phyloP scores from a whole-genome alignment of 225 moss, liverwort and hornwort species.

The Pseudoscleropodium purum region DNA sequence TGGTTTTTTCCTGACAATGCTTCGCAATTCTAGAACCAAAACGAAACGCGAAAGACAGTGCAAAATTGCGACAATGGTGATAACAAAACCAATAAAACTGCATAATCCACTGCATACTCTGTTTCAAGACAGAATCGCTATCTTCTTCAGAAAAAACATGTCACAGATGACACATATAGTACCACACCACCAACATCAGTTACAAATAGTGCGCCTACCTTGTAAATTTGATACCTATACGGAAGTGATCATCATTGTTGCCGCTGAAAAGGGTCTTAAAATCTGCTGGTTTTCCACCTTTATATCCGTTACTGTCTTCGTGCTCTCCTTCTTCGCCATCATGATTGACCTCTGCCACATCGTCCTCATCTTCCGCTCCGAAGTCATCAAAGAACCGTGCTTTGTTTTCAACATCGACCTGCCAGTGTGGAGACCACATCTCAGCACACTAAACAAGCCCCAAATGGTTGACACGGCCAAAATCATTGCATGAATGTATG shows the following conservation, averaged over 20 bases:
- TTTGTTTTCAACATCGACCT: conserved; percentile 89
- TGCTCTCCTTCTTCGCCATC: conserved; percentile 5
- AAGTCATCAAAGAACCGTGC: conserved; percentile 84
- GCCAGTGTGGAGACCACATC: neutral
- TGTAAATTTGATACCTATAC: conserved; percentile 89
- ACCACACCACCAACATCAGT: neutral
- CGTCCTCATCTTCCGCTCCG: conserved; percentile 59
- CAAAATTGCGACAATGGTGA: neutral
- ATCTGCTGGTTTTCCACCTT: conserved; percentile 73
- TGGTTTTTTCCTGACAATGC: neutral
- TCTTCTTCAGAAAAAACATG: neutral
- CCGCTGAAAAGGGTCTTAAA: conserved; percentile 76
- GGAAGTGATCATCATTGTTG: conserved; percentile 95
- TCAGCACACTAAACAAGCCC: neutral
- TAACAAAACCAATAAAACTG: neutral
- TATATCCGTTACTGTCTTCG: conserved; percentile 21
- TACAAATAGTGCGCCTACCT: conserved; percentile 34
- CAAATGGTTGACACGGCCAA: neutral
- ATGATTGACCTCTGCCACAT: conserved; percentile 8
- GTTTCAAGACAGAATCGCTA: neutral
- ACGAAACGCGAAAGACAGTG: neutral
- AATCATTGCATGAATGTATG: neutral
- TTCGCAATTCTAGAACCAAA: neutral
- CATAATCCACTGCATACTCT: neutral
- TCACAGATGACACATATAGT: neutral